A percentile compares a stretch with the other conserved stretches of the same genome.
Evolutionary conservation across 768 basidiomycete species (phyloP).

Genomic region (Boletellus ananiceps): DNA sequence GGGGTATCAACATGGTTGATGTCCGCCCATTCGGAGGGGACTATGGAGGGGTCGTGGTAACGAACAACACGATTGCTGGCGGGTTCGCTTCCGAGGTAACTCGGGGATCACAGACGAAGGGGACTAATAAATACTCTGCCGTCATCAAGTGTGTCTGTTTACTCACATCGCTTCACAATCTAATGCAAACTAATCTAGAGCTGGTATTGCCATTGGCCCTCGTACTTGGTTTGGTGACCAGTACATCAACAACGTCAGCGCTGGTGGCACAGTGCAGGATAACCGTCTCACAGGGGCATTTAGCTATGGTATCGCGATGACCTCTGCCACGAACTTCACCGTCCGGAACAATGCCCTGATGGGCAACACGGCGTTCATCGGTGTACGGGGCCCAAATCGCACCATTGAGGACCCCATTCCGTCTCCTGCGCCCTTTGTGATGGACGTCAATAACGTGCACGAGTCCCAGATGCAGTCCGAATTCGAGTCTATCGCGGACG

Average conservation of each 20-base stretch:
- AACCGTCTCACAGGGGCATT: slow-evolving; percentile 66
- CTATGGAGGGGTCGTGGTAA: slow-evolving; percentile 59
- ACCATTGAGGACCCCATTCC: slow-evolving; percentile 45
- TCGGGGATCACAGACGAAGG: slow-evolving; percentile 40
- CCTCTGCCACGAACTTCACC: slow-evolving; percentile 61
- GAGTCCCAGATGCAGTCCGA: slow-evolving; percentile 45
- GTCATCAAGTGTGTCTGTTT: slow-evolving; percentile 59
- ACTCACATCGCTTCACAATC: not conserved
- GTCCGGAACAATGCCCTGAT: slow-evolving; percentile 55
- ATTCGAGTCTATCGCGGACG: slow-evolving; percentile 50
- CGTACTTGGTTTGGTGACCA: slow-evolving; percentile 66
- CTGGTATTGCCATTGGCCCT: slow-evolving; percentile 76
- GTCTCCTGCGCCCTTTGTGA: slow-evolving; percentile 56
- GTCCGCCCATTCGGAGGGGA: slow-evolving; percentile 63
- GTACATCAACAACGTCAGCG: slow-evolving; percentile 51
- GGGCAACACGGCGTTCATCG: slow-evolving; percentile 75
- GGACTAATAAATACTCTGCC: slow-evolving; percentile 51
- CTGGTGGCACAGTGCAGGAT: slow-evolving; percentile 48
- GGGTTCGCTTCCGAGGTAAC: slow-evolving; percentile 57
- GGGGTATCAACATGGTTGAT: slow-evolving; percentile 79
- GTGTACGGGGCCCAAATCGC: slow-evolving; percentile 63
- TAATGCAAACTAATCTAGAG: slow-evolving; percentile 37
- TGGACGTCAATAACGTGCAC: slow-evolving; percentile 42
- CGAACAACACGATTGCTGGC: slow-evolving; percentile 62
- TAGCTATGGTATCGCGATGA: slow-evolving; percentile 66